These are phyloP conservation scores for Ilex paraguariensis DNA, from an alignment of 305 asterid genomes.

Conservation along the genomic window DNA sequence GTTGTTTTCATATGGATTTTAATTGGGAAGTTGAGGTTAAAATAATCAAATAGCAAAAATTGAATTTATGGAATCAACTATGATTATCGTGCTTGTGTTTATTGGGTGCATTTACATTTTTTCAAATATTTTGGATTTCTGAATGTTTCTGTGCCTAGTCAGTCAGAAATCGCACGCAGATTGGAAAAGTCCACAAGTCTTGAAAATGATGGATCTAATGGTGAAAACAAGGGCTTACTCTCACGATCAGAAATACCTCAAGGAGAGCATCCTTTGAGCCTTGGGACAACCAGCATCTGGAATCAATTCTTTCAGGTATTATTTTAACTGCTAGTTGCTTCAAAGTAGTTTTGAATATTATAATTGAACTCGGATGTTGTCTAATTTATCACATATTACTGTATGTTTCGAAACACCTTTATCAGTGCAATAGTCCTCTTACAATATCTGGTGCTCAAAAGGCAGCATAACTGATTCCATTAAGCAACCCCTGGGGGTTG, in stretches of 20 bases:
- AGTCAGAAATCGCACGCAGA: conserved; percentile 92
- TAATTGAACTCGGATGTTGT: no score
- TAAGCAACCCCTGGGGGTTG: no score
- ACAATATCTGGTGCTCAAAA: no score
- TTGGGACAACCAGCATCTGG: conserved; percentile 92
- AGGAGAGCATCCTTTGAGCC: conserved; percentile 94
- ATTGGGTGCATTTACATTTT: conserved; percentile 13
- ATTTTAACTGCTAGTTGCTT: neutral
- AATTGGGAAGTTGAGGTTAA: neutral
- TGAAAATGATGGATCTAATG: conserved; percentile 44
- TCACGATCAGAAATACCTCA: conserved; percentile 85
- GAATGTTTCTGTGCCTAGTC: conserved; percentile 85
- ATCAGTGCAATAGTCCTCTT: neutral
- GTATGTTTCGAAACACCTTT: neutral
- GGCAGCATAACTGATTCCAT: no score
- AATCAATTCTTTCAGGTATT: conserved; percentile 91
- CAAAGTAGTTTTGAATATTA: neutral
- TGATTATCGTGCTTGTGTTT: conserved; percentile 7
- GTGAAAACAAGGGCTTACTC: conserved; percentile 59
- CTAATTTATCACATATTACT: no score
- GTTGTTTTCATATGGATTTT: neutral
- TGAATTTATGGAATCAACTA: neutral
- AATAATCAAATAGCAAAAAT: neutral
- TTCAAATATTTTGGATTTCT: conserved; percentile 46
- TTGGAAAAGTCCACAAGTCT: conserved; percentile 62